These are phyloP conservation scores for Kodamaea restingae DNA, from an alignment of 805 yeast genomes.

Conservation along the genomic window DNA sequence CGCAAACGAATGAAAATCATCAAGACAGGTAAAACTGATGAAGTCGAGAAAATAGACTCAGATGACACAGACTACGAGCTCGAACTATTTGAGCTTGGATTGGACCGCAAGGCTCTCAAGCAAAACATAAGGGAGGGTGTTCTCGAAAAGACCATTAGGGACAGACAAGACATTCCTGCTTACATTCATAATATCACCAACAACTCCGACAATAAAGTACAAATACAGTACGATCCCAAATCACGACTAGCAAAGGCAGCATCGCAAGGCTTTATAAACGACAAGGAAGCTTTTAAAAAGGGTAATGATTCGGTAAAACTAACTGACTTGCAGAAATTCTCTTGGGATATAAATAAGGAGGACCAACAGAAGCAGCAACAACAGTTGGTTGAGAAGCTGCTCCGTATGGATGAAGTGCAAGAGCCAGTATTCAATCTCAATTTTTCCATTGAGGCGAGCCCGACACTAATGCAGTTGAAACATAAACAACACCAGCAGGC, in stretches of 20 bases:
- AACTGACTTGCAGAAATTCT: slow-evolving; percentile 28
- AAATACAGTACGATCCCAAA: slow-evolving; percentile 50
- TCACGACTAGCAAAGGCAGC: slow-evolving; percentile 37
- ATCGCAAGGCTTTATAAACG: slow-evolving; percentile 31
- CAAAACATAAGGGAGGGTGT: slow-evolving; percentile 27
- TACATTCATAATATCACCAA: slow-evolving; percentile 48
- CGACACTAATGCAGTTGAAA: slow-evolving; percentile 32
- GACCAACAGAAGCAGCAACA: slow-evolving; percentile 13
- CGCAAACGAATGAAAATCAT: slow-evolving; percentile 7
- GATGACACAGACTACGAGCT: slow-evolving; percentile 39
- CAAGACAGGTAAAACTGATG: not conserved
- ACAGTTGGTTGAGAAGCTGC: slow-evolving; percentile 9
- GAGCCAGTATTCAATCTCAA: slow-evolving; percentile 23
- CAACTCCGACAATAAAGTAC: slow-evolving; percentile 18
- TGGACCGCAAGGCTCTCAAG: slow-evolving; percentile 23
- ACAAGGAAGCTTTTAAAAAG: slow-evolving; percentile 45
- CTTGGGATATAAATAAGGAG: slow-evolving; percentile 28
- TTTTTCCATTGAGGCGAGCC: slow-evolving; percentile 34
- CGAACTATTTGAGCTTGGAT: slow-evolving; percentile 35
- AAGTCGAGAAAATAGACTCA: slow-evolving; percentile 20
- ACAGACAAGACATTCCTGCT: slow-evolving; percentile 71
- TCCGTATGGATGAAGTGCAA: slow-evolving; percentile 8
- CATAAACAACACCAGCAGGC: slow-evolving; percentile 16
- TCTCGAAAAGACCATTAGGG: slow-evolving; percentile 48
- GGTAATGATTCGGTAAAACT: slow-evolving; percentile 37